Evolutionary conservation across 2,329 filamentous ascomycete genomes (phyloP).

Genomic region (Aspergillus clavatus): DNA sequence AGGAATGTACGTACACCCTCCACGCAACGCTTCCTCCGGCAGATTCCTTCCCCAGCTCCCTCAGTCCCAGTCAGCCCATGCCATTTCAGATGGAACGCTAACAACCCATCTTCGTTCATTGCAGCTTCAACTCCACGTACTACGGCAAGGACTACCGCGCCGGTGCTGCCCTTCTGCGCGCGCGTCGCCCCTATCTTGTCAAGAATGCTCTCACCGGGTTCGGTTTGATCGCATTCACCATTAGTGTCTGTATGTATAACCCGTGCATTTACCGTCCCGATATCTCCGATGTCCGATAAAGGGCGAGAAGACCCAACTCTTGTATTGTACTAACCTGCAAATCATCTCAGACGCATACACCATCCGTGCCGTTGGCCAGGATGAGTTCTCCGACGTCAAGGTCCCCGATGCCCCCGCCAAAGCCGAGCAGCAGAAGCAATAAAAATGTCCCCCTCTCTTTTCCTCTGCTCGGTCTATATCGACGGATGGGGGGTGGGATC

Average conservation of each 20-base stretch:
- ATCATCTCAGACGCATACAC: slow-evolving; percentile 61
- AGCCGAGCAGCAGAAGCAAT: slow-evolving; percentile 24
- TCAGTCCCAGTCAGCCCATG: slow-evolving; percentile 6
- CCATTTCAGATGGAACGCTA: background rate
- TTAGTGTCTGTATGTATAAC: slow-evolving; percentile 76
- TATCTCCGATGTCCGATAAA: background rate
- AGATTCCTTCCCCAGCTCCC: background rate
- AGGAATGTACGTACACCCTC: slow-evolving; percentile 17
- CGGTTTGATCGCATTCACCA: slow-evolving; percentile 68
- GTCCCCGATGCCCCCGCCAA: slow-evolving; percentile 67
- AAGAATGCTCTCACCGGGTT: slow-evolving; percentile 81
- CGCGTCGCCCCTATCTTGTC: slow-evolving; percentile 83
- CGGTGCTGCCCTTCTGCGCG: slow-evolving; percentile 82
- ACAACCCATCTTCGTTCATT: background rate
- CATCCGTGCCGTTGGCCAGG: slow-evolving; percentile 83
- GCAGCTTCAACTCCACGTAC: slow-evolving; percentile 70
- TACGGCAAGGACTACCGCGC: slow-evolving; percentile 86
- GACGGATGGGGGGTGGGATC: background rate
- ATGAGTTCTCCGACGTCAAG: slow-evolving; percentile 93
- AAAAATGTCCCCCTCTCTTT: slow-evolving; percentile 5
- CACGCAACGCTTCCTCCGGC: background rate
- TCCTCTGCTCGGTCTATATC: background rate
- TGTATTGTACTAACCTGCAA: no score
- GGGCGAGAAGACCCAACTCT: no score
- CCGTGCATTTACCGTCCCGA: background rate